Conservation (phyloP, 768 basidiomycete species). For the Russula olivacea region DNA sequence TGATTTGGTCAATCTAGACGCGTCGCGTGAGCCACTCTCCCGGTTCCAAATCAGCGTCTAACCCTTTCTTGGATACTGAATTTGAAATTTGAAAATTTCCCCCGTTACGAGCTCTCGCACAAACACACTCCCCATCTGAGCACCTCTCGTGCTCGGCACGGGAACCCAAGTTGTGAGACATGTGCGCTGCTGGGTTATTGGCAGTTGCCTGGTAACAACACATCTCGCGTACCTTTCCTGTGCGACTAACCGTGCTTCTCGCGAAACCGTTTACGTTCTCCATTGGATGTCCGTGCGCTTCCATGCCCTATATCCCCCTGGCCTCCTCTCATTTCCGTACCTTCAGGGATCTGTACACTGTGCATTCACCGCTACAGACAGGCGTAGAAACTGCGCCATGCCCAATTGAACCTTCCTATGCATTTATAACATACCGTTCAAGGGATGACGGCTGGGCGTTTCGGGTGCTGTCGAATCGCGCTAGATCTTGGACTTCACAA, state of each 20-base stretch:
- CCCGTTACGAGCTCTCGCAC: not conserved
- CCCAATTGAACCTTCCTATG: not conserved
- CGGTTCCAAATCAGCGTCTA: not conserved
- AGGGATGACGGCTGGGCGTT: not conserved
- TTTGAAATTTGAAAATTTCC: too few species aligned
- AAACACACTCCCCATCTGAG: not conserved
- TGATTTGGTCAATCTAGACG: not conserved
- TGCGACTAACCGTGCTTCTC: not conserved
- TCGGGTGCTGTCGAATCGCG: not conserved
- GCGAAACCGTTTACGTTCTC: not conserved
- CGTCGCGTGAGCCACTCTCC: constrained; percentile 11
- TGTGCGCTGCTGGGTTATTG: too few species aligned
- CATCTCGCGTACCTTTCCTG: not conserved
- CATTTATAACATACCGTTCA: not conserved
- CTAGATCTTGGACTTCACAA: not conserved
- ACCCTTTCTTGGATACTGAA: too few species aligned
- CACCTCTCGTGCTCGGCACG: not conserved
- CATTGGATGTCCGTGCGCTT: not conserved
- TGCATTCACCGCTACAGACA: not conserved
- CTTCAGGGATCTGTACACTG: not conserved
- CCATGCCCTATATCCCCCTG: too few species aligned
- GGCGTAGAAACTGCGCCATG: not conserved
- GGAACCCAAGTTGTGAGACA: too few species aligned
- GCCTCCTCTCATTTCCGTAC: too few species aligned
- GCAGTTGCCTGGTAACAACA: constrained; percentile 10